These are phyloP conservation scores for Cucurbitaria berberidis DNA, from an alignment of 2,329 filamentous ascomycete species.

Conservation along the genomic window DNA sequence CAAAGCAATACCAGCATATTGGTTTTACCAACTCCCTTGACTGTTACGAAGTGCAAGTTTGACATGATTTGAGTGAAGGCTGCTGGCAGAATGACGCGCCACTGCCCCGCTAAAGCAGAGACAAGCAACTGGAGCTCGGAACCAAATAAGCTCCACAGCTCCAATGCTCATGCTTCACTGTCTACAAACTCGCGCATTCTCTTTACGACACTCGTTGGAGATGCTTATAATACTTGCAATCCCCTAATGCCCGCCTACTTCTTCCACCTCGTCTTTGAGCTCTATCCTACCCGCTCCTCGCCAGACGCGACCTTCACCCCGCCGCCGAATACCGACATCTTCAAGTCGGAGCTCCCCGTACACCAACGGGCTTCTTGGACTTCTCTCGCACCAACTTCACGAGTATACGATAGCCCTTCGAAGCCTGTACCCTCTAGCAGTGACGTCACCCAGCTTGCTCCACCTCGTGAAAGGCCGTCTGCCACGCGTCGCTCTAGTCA, in stretches of 20 bases:
- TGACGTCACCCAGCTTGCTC: constrained; percentile 21
- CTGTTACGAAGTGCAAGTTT: not conserved
- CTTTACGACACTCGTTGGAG: constrained; percentile 4
- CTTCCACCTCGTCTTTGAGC: constrained; percentile 67
- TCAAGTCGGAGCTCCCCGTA: constrained; percentile 51
- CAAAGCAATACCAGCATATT: constrained; percentile 3
- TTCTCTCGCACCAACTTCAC: constrained; percentile 23
- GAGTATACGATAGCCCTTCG: constrained; percentile 16
- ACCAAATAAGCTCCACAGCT: not conserved
- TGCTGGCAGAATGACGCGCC: constrained; percentile 9
- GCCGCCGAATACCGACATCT: constrained; percentile 53
- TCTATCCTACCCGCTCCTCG: constrained; percentile 55
- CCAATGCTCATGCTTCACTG: not conserved
- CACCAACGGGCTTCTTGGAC: constrained; percentile 51
- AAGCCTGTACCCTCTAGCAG: constrained; percentile 35
- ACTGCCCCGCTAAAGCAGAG: constrained; percentile 7
- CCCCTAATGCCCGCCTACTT: constrained; percentile 65
- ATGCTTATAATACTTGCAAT: constrained; percentile 14
- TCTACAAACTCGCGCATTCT: not conserved
- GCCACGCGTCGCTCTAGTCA: constrained; percentile 38
- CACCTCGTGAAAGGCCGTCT: constrained; percentile 25
- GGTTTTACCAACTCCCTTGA: not conserved
- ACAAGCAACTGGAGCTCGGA: not conserved
- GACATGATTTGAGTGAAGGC: not conserved
- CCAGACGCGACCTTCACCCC: constrained; percentile 48